Conservation (phyloP, 2,329 filamentous ascomycete species). For the Fusarium mangiferae region DNA sequence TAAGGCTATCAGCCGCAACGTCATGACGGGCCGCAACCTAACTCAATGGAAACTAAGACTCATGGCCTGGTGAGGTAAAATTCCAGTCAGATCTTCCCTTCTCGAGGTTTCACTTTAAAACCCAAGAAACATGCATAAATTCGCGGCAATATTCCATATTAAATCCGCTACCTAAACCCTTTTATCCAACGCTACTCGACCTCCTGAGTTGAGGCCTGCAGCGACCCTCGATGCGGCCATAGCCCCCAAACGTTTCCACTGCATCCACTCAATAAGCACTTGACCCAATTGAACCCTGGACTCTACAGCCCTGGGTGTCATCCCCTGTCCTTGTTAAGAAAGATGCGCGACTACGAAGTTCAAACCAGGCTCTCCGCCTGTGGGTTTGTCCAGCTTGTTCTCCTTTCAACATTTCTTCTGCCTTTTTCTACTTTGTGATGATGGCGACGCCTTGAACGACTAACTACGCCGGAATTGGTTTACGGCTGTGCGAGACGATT, state of each 20-base stretch:
- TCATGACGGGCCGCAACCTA: slow-evolving; percentile 1
- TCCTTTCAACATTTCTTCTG: neutral
- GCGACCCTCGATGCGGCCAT: neutral
- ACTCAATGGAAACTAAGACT: neutral
- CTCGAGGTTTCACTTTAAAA: neutral
- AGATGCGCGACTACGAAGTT: slow-evolving; percentile 19
- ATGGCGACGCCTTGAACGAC: slow-evolving; percentile 18
- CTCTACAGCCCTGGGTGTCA: slow-evolving; percentile 22
- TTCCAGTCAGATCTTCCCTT: neutral
- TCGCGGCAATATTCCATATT: too few relatives aligned
- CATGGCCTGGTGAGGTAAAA: neutral
- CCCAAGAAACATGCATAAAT: neutral
- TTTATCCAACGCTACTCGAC: neutral
- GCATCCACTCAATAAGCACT: slow-evolving; percentile 24
- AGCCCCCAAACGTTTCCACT: slow-evolving; percentile 14
- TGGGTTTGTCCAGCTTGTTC: neutral
- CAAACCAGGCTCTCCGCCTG: slow-evolving; percentile 32
- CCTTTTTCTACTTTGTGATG: neutral
- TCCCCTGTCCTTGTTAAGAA: slow-evolving; percentile 12
- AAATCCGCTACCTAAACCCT: neutral
- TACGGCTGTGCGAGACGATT: neutral
- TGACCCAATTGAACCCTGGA: slow-evolving; percentile 31
- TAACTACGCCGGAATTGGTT: slow-evolving; percentile 3
- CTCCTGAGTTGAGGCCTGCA: slow-evolving; percentile 18
- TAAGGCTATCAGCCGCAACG: slow-evolving; percentile 7